Evolutionary conservation across 2,329 filamentous ascomycete species (phyloP), one percentile per base, ranked within the genome.

Genomic region (Aspergillus pseudoglaucus): DNA sequence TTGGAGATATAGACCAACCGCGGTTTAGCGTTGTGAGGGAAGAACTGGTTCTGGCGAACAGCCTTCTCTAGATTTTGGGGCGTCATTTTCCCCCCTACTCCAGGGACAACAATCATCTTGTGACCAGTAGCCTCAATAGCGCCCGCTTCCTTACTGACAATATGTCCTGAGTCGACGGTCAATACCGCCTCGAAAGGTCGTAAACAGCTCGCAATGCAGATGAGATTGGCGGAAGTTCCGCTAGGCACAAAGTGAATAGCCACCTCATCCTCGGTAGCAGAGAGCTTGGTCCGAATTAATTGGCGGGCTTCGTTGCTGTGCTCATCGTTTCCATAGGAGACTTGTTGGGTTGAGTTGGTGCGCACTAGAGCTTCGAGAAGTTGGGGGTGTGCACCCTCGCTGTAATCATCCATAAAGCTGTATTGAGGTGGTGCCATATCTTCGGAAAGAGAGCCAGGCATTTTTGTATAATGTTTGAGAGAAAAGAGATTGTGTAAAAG

Each of bases 1-100:
- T 78, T 75, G 12, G 75, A 77, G 22, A 78, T 70, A 54, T 78
- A 78, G 2, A 78, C 72, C n/a, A 78, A 58, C 3, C 72, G 63
- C 0, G 75, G 75, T 51, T 73, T 75, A 2, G 75, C 75, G 70
- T 75, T 76, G 51, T 78, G 75, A 1, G 75, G 75, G 48, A 71
- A 77, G 55, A 77, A 75, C 59, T 72, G 73, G 47, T 78, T 77
- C 39, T 74, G 70, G 6, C 71, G 69, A 4, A 77, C 50, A 0
- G 73, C 71, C 5, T 68, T 65, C 47, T 66, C 61, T 27, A 78
- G 67, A 27, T 64, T 66, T 9, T 59, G 55, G 0, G 74, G 68
- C 0, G 74, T 76, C 56, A 78, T 64, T 46, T 78, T 78, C 15
- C 75, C 75, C 32, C 75, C 68, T 0, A 66, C 58, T 0, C 72